Conservation (phyloP, 306 rosid genomes). For the Ormosia emarginata region DNA sequence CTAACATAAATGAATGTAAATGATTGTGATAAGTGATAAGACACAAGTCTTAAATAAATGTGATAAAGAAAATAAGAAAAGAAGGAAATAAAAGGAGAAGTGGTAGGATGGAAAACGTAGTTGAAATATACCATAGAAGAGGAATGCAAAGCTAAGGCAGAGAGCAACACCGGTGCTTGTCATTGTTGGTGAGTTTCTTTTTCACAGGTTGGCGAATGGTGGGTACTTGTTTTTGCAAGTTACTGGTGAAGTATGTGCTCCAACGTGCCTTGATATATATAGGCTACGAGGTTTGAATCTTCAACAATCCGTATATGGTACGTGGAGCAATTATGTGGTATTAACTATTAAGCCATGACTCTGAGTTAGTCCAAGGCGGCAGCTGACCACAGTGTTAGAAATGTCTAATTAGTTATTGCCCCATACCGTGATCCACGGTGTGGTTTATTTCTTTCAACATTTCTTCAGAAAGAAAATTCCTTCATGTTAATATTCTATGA, state of each 20-base stretch:
- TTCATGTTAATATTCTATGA: background rate
- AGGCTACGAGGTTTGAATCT: background rate
- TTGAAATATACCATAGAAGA: background rate
- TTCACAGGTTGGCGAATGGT: background rate
- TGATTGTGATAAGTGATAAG: background rate
- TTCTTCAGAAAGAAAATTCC: background rate
- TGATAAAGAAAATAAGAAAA: background rate
- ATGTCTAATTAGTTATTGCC: background rate
- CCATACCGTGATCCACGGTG: background rate
- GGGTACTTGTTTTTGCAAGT: background rate
- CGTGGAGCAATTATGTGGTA: background rate
- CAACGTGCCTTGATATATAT: background rate
- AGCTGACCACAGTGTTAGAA: background rate
- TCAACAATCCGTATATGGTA: background rate
- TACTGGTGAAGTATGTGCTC: background rate
- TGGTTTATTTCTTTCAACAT: background rate
- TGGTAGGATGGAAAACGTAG: background rate
- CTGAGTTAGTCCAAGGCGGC: background rate
- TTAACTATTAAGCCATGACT: background rate
- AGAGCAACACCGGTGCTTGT: background rate
- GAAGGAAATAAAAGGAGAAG: background rate
- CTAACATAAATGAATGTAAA: background rate
- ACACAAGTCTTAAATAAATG: too few relatives aligned
- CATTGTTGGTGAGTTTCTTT: background rate
- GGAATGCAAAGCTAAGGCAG: background rate